A percentile compares a stretch with the other conserved stretches of the same genome.
These are phyloP conservation scores for Cupressus sempervirens DNA, from an alignment of 75 land plant species.

Conservation along the genomic window DNA sequence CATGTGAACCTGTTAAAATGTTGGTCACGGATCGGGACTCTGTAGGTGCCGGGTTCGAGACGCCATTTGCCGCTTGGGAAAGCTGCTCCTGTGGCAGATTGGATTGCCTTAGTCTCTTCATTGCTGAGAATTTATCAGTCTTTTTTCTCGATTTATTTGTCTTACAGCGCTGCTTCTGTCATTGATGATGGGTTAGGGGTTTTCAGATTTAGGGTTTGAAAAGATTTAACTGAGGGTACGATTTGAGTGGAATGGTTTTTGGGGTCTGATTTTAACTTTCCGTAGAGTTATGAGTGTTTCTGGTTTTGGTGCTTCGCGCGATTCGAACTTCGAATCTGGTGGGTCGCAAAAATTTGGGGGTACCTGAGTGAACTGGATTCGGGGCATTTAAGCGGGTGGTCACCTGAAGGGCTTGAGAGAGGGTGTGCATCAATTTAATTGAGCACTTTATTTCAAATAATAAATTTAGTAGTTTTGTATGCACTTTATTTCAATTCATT, in stretches of 20 bases:
- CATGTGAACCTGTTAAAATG: constrained; percentile 2
- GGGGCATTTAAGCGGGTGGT: neutral
- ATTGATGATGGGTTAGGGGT: neutral
- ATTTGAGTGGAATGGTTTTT: neutral
- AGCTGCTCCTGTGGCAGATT: neutral
- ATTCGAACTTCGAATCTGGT: neutral
- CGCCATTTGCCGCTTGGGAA: neutral
- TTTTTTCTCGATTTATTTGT: no score
- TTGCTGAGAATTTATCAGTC: neutral
- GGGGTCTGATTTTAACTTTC: neutral
- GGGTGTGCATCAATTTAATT: no score
- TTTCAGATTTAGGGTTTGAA: neutral
- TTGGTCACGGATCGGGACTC: constrained; percentile 12
- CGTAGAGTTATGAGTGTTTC: neutral
- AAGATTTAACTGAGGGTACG: neutral
- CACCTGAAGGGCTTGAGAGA: neutral
- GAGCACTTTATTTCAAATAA: no score
- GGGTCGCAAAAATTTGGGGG: neutral
- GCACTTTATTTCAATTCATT: no score
- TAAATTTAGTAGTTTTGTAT: no score
- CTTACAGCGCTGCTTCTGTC: neutral
- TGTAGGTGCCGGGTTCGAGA: neutral
- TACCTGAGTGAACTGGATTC: no score
- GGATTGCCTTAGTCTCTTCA: neutral
- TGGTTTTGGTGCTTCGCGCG: neutral